Conservation (phyloP, 176 grass and related monocot genomes). For the Thalia dealbata region DNA sequence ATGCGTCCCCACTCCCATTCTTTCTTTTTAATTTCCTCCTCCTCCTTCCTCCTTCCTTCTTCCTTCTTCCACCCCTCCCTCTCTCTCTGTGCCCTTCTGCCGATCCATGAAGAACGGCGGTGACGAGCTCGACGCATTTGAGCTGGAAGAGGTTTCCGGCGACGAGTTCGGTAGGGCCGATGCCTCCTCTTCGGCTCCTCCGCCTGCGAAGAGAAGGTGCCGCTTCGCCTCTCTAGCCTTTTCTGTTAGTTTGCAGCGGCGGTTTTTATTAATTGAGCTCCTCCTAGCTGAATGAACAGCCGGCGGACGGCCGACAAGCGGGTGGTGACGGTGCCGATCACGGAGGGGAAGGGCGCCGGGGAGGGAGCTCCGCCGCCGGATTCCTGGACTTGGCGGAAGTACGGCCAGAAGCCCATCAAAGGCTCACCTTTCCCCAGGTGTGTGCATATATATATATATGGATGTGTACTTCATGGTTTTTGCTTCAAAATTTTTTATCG, state of each 20-base stretch:
- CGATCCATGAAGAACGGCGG: slow-evolving; percentile 16
- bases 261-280: not conserved
- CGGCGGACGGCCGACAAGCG: slow-evolving; percentile 86
- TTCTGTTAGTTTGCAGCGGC: not conserved
- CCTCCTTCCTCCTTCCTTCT: not conserved
- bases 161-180: slow-evolving; percentile 17
- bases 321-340: slow-evolving; percentile 67
- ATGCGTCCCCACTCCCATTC: not conserved
- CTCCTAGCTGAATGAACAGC: slow-evolving; percentile 22
- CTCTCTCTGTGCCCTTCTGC: not conserved
- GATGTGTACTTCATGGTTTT: too few relatives aligned
- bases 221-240: not conserved
- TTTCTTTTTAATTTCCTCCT: slow-evolving; percentile 39
- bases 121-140: slow-evolving; percentile 41
- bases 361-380: slow-evolving; percentile 90
- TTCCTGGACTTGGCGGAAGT: slow-evolving; percentile 99
- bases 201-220: slow-evolving; percentile 68
- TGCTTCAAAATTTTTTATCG: not conserved
- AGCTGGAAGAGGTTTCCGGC: slow-evolving; percentile 43
- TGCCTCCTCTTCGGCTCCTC: slow-evolving; percentile 1
- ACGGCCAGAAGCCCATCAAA: slow-evolving; percentile 99
- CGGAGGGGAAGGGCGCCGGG: slow-evolving; percentile 30
- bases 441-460: too few relatives aligned
- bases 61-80: not conserved
- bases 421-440: slow-evolving; percentile 94